These are phyloP conservation scores for Arabidopsis hybrid DNA, from an alignment of 441 rosid genomes.

Conservation along the genomic window DNA sequence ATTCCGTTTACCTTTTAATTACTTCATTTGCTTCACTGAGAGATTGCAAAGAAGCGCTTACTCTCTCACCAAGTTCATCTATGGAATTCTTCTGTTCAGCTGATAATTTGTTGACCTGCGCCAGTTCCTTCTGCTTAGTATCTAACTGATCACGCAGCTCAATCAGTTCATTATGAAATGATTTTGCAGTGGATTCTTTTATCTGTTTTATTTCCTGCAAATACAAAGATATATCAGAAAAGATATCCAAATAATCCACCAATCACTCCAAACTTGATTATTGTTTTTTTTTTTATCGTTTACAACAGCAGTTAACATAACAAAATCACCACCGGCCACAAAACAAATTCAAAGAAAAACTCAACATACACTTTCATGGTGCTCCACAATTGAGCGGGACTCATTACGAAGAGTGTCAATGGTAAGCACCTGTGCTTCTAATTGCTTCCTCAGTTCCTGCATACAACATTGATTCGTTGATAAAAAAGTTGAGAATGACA, in stretches of 20 bases:
- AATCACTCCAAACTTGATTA: conserved; percentile 26
- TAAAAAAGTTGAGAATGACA: conserved; percentile 22
- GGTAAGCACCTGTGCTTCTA: conserved; percentile 80
- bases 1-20: conserved; percentile 64
- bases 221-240: conserved; percentile 28
- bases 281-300: not conserved
- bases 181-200: conserved; percentile 65
- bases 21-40: conserved; percentile 89
- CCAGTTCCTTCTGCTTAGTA: conserved; percentile 66
- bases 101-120: conserved; percentile 61
- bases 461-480: conserved; percentile 39
- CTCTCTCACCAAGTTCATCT: conserved; percentile 84
- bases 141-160: conserved; percentile 61
- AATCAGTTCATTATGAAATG: conserved; percentile 60
- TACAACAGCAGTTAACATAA: conserved; percentile 3
- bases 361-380: conserved; percentile 67
- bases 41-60: conserved; percentile 80
- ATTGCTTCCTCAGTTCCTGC: conserved; percentile 92
- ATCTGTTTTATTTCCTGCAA: conserved; percentile 74
- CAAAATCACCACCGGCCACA: conserved; percentile 15
- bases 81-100: conserved; percentile 82
- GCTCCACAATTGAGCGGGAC: conserved; percentile 63
- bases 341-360: conserved; percentile 30
- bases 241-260: conserved; percentile 19
- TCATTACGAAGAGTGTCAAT: conserved; percentile 70